Evolutionary conservation across 345 rosid species (phyloP).

Genomic region (Tarenaya hassleriana): DNA sequence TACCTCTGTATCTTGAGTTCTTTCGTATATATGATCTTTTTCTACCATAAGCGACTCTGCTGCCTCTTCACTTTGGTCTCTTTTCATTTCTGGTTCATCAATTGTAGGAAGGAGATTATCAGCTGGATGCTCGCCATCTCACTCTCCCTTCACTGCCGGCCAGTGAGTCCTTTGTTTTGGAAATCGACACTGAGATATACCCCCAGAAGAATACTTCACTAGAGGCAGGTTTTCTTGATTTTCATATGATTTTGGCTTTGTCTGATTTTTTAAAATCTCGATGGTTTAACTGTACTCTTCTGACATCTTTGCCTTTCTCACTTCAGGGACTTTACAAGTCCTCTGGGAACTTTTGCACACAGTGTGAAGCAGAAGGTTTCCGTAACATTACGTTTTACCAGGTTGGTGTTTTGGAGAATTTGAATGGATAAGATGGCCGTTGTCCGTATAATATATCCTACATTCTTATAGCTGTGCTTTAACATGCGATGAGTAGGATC

Average conservation of each 20-base stretch:
- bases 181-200: slow-evolving; percentile 71
- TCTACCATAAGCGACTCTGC: slow-evolving; percentile 13
- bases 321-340: slow-evolving; percentile 91
- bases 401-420: slow-evolving; percentile 36
- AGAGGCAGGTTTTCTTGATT: slow-evolving; percentile 49
- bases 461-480: slow-evolving; percentile 22
- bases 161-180: slow-evolving; percentile 55
- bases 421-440: too few relatives aligned
- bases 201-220: slow-evolving; percentile 92
- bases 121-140: slow-evolving; percentile 57
- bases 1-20: background rate
- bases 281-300: slow-evolving; percentile 2
- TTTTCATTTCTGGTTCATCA: slow-evolving; percentile 5
- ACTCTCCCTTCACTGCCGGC: slow-evolving; percentile 61
- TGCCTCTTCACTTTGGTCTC: background rate
- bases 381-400: slow-evolving; percentile 90
- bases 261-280: background rate
- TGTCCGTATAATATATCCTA: slow-evolving; percentile 12
- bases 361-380: slow-evolving; percentile 99
- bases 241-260: background rate
- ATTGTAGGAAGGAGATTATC: slow-evolving; percentile 58
- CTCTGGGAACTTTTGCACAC: slow-evolving; percentile 92
- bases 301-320: slow-evolving; percentile 3
- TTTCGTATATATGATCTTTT: background rate
- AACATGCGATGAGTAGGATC: slow-evolving; percentile 49